Evolutionary conservation across 768 basidiomycete species (phyloP), one percentile per base, ranked within the genome.

Genomic region (Termitomyces sp.): DNA sequence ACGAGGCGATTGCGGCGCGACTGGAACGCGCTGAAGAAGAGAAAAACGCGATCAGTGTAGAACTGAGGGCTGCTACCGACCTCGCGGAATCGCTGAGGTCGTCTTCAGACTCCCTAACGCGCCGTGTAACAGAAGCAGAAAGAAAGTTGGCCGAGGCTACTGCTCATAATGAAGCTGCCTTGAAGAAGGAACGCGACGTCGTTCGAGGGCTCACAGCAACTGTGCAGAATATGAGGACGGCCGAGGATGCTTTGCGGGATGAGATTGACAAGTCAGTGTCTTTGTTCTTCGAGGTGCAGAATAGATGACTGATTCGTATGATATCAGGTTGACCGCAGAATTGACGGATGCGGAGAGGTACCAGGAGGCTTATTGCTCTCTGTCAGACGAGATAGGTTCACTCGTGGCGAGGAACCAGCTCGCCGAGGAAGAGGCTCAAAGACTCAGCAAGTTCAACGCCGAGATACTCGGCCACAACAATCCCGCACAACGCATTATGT

Each of bases 391-490:
- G 66, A 81, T 93, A 30, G 80, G 79, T 18, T 75, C 81, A 6
- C 78, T 95, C 11, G 72, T 87, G 18, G 81, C 82, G 13, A 80
- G 88, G 12, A 91, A 93, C 63, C 81, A 85, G 34, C 76, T 94
- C 37, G 91, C 91, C 7, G 88, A 94, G 66, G 86, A 86, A 44
- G 95, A 96, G 69, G 85, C 89, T 0, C 77, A 81, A 41, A 75
- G 78, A n/a, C 79, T 96, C 45, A 86, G 89, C 63, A 80, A 78
- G 66, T 88, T 93, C 74, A 95, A 95, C 62, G 89, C 91, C 0
- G 86, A 94, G 68, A 89, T 96, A 58, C 74, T 94, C 18, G 85
- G 91, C 0, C 93, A 95, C 68, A 79, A 81, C 36, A 95, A 95
- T 67, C 89, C 91, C 9, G 84, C 85, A 1, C 94, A 96, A 71